phyloP scores from a whole-genome alignment of 768 basidiomycete genomes.

The Rhodotorula babjevae region DNA sequence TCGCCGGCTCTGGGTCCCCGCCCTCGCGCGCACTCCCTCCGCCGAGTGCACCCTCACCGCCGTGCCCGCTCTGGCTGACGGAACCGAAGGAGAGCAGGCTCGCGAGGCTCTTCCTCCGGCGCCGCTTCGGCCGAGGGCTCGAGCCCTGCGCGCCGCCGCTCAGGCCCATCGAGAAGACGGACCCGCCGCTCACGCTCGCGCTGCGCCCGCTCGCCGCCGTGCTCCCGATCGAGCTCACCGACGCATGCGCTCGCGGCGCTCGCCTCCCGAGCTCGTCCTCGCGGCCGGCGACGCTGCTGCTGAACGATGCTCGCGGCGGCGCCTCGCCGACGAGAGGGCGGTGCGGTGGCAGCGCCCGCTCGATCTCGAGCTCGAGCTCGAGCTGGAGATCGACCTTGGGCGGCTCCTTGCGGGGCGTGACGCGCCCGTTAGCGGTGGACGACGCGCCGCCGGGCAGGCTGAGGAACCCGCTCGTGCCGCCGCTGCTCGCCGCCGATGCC shows the following conservation, averaged over 20 bases:
- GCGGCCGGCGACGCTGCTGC: background rate
- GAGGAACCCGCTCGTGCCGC: background rate
- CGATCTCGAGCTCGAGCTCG: constrained; percentile 20
- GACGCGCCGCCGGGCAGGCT: too few relatives aligned
- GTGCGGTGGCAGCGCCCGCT: constrained; percentile 12
- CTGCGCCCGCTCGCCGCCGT: background rate
- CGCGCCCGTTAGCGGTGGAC: background rate
- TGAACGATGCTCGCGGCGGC: background rate
- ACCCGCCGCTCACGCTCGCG: constrained; percentile 5
- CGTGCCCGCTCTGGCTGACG: background rate
- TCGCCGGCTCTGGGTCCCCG: background rate
- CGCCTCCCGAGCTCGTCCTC: background rate
- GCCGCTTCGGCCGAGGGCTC: constrained; percentile 10
- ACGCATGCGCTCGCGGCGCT: background rate
- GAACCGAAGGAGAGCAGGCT: constrained; percentile 23
- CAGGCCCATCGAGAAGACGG: background rate
- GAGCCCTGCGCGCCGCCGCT: background rate
- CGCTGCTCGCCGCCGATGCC: background rate
- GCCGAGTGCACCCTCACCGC: background rate
- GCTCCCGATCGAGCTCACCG: constrained; percentile 12
- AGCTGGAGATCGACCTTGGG: constrained; percentile 22
- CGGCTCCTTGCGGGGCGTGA: constrained; percentile 23
- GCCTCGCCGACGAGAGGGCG: background rate
- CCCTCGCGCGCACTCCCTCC: background rate
- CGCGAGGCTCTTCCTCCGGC: constrained; percentile 22